Evolutionary conservation across 495 filamentous ascomycete genomes (phyloP).

Genomic region (Cercophora scortea): DNA sequence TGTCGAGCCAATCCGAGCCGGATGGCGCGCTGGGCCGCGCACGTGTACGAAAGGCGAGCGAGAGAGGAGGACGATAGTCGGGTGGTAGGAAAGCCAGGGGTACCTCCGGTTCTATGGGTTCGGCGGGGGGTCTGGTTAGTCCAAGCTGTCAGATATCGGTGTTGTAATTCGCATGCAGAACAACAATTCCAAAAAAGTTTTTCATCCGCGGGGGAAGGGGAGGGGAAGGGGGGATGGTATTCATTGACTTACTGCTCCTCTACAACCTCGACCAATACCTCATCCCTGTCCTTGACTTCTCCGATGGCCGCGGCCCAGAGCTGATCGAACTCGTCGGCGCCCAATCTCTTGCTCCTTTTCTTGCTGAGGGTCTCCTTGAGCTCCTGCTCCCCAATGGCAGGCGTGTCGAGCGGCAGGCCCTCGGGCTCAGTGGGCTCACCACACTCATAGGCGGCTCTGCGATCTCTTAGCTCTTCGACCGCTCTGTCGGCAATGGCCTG

Average conservation of each 20-base stretch:
- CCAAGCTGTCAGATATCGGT: constrained; percentile 28
- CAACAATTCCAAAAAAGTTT: neutral
- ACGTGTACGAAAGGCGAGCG: constrained; percentile 79
- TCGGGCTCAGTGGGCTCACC: constrained; percentile 60
- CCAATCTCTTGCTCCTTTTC: constrained; percentile 71
- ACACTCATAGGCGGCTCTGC: constrained; percentile 84
- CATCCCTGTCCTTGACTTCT: constrained; percentile 74
- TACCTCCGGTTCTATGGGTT: constrained; percentile 64
- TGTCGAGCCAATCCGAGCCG: constrained; percentile 87
- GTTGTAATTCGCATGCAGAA: constrained; percentile 2
- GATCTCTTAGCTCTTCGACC: constrained; percentile 78
- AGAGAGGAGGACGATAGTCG: constrained; percentile 65
- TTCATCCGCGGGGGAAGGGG: neutral
- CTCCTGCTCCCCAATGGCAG: constrained; percentile 64
- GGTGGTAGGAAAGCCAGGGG: constrained; percentile 45
- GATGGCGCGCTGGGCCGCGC: constrained; percentile 81
- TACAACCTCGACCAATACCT: constrained; percentile 53
- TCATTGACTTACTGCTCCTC: constrained; percentile 58
- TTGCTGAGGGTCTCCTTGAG: constrained; percentile 66
- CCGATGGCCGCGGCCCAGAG: constrained; percentile 82
- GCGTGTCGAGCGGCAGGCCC: constrained; percentile 48
- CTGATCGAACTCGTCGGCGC: constrained; percentile 82
- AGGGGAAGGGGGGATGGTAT: neutral
- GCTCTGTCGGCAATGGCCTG: constrained; percentile 81
- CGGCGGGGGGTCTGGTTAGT: constrained; percentile 75